Percentiles rank a stretch among this genome's conserved stretches.
phyloP scores from a whole-genome alignment of 2,329 filamentous ascomycete species.

The Neophaeococcomyces mojaviensis region DNA sequence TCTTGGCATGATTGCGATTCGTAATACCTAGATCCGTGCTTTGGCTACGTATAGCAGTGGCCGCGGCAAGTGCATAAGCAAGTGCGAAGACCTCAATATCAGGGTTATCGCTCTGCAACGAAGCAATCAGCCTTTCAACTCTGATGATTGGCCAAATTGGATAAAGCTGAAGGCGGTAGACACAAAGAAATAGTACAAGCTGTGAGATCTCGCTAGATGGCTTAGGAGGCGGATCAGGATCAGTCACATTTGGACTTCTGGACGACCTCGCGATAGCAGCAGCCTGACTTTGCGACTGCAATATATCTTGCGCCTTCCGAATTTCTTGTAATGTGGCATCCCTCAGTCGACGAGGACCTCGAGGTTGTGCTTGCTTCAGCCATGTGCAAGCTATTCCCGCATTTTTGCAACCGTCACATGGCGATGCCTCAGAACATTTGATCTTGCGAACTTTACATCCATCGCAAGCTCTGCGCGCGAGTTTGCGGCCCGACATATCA shows the following conservation, averaged over 20 bases:
- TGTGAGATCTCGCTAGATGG: slow-evolving; percentile 16
- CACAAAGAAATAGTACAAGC: slow-evolving; percentile 32
- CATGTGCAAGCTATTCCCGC: slow-evolving; percentile 46
- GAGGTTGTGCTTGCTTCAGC: slow-evolving; percentile 36
- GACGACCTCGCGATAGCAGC: slow-evolving; percentile 12
- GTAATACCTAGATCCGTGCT: slow-evolving; percentile 10
- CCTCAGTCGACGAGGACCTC: slow-evolving; percentile 42
- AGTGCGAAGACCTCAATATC: slow-evolving; percentile 34
- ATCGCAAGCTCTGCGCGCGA: slow-evolving; percentile 41
- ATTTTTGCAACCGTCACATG: slow-evolving; percentile 40
- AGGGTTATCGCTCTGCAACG: slow-evolving; percentile 29
- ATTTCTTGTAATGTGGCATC: slow-evolving; percentile 24
- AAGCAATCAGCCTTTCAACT: slow-evolving; percentile 36
- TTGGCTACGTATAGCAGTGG: slow-evolving; percentile 39
- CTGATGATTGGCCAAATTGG: slow-evolving; percentile 48
- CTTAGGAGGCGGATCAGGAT: slow-evolving; percentile 4
- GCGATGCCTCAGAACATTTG: slow-evolving; percentile 42
- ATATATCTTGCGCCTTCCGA: slow-evolving; percentile 4
- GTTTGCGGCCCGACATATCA: slow-evolving; percentile 14
- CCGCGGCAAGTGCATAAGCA: slow-evolving; percentile 41
- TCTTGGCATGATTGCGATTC: slow-evolving; percentile 2
- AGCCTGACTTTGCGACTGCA: slow-evolving; percentile 4
- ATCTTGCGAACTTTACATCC: slow-evolving; percentile 49
- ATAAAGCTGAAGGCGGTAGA: slow-evolving; percentile 45
- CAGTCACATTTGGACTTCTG: slow-evolving; percentile 16